These are phyloP conservation scores for Rostrohypoxylon terebratum DNA, from an alignment of 495 filamentous ascomycete genomes.

Conservation along the genomic window DNA sequence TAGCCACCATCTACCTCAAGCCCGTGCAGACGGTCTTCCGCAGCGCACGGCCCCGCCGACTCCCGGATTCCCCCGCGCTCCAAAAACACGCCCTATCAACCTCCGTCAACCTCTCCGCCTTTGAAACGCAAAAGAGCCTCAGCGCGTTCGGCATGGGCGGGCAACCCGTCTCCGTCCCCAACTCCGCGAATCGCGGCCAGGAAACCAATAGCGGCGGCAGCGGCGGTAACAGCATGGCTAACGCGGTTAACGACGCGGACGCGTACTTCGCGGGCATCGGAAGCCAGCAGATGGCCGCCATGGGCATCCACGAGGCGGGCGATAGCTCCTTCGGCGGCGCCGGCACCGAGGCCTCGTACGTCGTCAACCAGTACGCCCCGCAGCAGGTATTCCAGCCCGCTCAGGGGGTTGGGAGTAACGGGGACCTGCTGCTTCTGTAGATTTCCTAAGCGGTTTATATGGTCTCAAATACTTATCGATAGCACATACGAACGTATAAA, in stretches of 20 bases:
- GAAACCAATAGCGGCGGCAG: conserved; percentile 52
- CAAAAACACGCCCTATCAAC: conserved; percentile 72
- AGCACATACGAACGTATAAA: not conserved
- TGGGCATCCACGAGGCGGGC: conserved; percentile 66
- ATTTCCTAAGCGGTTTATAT: too few relatives aligned
- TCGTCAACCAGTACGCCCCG: conserved; percentile 75
- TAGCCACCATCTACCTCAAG: conserved; percentile 97
- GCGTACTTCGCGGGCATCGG: conserved; percentile 83
- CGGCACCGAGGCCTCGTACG: conserved; percentile 62
- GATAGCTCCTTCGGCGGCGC: conserved; percentile 62
- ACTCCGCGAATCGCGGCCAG: conserved; percentile 39
- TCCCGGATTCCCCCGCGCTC: conserved; percentile 84
- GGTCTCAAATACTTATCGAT: not conserved
- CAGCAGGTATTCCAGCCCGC: conserved; percentile 69
- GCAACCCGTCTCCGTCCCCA: conserved; percentile 57
- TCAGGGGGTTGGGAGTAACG: conserved; percentile 62
- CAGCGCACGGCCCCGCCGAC: conserved; percentile 79
- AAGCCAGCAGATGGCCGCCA: conserved; percentile 75
- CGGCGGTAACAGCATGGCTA: conserved; percentile 63
- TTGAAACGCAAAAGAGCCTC: conserved; percentile 65
- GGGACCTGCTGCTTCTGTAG: conserved; percentile 67
- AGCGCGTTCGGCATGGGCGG: conserved; percentile 64
- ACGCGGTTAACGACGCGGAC: conserved; percentile 84
- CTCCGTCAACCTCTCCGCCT: conserved; percentile 56
- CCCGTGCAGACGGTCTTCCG: conserved; percentile 98